Evolutionary conservation across 345 rosid genomes (phyloP).

Genomic region (Dipteronia dyeriana): DNA sequence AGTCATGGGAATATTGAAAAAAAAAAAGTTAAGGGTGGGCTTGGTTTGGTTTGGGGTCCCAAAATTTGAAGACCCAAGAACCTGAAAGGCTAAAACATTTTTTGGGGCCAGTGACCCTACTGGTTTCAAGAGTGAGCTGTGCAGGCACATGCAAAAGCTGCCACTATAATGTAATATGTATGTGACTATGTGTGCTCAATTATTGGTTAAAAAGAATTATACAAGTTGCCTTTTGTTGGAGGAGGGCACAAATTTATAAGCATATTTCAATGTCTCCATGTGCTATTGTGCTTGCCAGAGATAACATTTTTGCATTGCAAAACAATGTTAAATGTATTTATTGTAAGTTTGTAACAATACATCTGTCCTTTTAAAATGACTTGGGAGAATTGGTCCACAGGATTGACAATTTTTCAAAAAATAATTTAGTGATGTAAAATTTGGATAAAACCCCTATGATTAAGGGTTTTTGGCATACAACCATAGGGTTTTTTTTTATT

Average conservation of each 20-base stretch:
- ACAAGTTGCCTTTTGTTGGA: slow-evolving; percentile 14
- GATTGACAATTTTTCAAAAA: too few species aligned
- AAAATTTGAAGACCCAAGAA: background rate
- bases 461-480: too few species aligned
- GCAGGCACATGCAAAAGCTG: slow-evolving; percentile 31
- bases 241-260: background rate
- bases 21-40: slow-evolving; percentile 4
- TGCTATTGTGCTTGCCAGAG: slow-evolving; percentile 10
- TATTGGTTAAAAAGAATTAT: slow-evolving; percentile 23
- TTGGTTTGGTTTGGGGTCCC: slow-evolving; percentile 11
- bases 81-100: slow-evolving; percentile 20
- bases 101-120: slow-evolving; percentile 31
- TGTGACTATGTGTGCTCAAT: slow-evolving; percentile 15
- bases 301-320: too few species aligned
- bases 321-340: too few species aligned
- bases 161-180: background rate
- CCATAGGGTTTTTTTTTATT: too few species aligned
- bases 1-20: slow-evolving; percentile 19
- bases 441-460: too few species aligned
- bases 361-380: too few species aligned
- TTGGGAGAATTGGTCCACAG: too few species aligned
- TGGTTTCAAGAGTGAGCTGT: slow-evolving; percentile 35
- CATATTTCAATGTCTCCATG: slow-evolving; percentile 11
- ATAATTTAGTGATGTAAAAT: too few species aligned
- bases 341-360: too few species aligned